Evolutionary conservation across 305 asterid genomes (phyloP).

Genomic region (Plantago lanceolata): DNA sequence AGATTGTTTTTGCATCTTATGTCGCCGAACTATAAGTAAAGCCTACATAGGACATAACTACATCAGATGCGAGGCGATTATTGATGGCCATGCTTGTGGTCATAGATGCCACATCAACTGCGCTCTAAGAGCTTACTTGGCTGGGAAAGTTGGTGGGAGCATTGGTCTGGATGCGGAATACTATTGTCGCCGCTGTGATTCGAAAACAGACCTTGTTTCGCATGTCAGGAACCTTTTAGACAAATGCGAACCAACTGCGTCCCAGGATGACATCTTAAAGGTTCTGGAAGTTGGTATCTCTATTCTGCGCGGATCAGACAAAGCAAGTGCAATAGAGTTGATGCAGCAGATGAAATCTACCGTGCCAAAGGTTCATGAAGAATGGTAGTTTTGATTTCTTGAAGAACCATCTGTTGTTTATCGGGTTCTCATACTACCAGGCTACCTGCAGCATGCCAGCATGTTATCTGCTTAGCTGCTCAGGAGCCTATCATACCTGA

Average conservation of each 20-base stretch:
- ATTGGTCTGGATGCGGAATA: slow-evolving; percentile 77
- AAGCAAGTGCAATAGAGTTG: slow-evolving; percentile 46
- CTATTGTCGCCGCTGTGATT: slow-evolving; percentile 85
- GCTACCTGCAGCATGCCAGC: too few relatives aligned
- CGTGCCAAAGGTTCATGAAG: slow-evolving; percentile 54
- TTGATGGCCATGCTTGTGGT: slow-evolving; percentile 51
- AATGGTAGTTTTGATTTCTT: slow-evolving; percentile 28
- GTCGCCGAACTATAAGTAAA: slow-evolving; percentile 47
- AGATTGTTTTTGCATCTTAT: slow-evolving; percentile 81
- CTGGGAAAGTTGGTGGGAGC: slow-evolving; percentile 81
- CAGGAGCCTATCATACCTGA: too few relatives aligned
- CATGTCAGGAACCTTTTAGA: slow-evolving; percentile 49
- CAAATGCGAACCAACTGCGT: slow-evolving; percentile 43
- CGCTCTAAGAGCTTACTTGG: slow-evolving; percentile 69
- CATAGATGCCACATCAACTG: slow-evolving; percentile 74
- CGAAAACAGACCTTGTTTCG: slow-evolving; percentile 57
- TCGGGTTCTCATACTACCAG: background rate
- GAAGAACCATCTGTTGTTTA: slow-evolving; percentile 22
- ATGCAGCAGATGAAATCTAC: slow-evolving; percentile 44
- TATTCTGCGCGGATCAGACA: slow-evolving; percentile 52
- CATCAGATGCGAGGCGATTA: slow-evolving; percentile 59
- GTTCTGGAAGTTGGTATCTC: slow-evolving; percentile 45
- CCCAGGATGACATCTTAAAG: slow-evolving; percentile 44
- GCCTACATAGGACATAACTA: slow-evolving; percentile 39
- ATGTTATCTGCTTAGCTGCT: too few relatives aligned